A percentile compares a stretch with the other conserved stretches of the same genome.
These are phyloP conservation scores for Candida peoriensis DNA, from an alignment of 805 yeast species.

Conservation along the genomic window DNA sequence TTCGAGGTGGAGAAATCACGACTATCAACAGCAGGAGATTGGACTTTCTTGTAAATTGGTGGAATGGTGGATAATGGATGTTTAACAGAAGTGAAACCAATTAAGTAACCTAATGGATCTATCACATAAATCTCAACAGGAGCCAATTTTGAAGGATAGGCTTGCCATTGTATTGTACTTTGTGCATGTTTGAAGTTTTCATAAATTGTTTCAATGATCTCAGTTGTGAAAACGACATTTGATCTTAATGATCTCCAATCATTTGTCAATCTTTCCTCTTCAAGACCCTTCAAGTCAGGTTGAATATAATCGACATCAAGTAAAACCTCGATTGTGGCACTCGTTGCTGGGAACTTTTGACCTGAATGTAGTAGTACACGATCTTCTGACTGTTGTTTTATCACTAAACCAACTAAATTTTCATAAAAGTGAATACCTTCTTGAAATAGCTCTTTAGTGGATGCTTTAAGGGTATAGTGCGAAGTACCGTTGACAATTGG, in stretches of 20 bases:
- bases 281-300: constrained; percentile 24
- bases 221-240: constrained; percentile 32
- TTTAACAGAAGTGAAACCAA: constrained; percentile 68
- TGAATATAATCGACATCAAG: constrained; percentile 19
- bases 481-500: constrained; percentile 55
- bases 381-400: constrained; percentile 19
- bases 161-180: constrained; percentile 37
- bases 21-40: neutral
- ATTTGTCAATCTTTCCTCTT: constrained; percentile 23
- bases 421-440: constrained; percentile 55
- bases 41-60: constrained; percentile 21
- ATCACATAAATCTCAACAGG: constrained; percentile 73
- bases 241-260: constrained; percentile 50
- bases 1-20: constrained; percentile 12
- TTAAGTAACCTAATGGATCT: constrained; percentile 79
- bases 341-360: constrained; percentile 23
- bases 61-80: constrained; percentile 54
- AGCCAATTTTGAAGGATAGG: constrained; percentile 63
- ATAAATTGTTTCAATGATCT: constrained; percentile 21
- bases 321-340: constrained; percentile 25
- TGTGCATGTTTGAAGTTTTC: constrained; percentile 25
- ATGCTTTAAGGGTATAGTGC: constrained; percentile 47
- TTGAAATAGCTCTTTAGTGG: constrained; percentile 37
- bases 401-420: constrained; percentile 33
- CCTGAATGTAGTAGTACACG: constrained; percentile 28